Evolutionary conservation across 768 basidiomycete species (phyloP).

Genomic region (Tricholoma matsutake): DNA sequence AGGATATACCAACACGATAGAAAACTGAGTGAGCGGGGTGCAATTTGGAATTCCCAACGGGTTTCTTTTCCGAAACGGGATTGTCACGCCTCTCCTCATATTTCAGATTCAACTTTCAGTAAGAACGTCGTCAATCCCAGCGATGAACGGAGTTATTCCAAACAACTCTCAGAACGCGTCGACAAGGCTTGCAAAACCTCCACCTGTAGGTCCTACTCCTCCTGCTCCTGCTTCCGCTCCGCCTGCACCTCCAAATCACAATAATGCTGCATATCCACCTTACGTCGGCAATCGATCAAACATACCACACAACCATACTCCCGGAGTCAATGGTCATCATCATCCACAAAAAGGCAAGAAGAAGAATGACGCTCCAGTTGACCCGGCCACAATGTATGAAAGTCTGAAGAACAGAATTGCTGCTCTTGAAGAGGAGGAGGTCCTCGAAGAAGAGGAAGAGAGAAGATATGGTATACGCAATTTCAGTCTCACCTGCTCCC

Average conservation of each 20-base stretch:
- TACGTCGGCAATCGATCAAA: slow-evolving; percentile 23
- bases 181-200: slow-evolving; percentile 45
- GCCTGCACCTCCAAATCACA: slow-evolving; percentile 49
- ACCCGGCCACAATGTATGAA: slow-evolving; percentile 86
- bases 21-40: background rate
- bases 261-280: slow-evolving; percentile 30
- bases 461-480: slow-evolving; percentile 60
- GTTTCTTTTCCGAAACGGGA: background rate
- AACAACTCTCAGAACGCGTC: slow-evolving; percentile 34
- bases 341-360: slow-evolving; percentile 62
- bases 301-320: slow-evolving; percentile 29
- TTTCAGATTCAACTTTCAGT: background rate
- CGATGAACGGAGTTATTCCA: slow-evolving; percentile 49
- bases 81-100: slow-evolving; percentile 10
- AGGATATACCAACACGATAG: background rate
- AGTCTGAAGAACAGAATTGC: slow-evolving; percentile 86
- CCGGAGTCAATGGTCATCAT: slow-evolving; percentile 41
- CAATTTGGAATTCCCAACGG: background rate
- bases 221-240: slow-evolving; percentile 59
- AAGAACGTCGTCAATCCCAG: slow-evolving; percentile 10
- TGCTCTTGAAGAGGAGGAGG: slow-evolving; percentile 84
- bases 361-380: slow-evolving; percentile 68
- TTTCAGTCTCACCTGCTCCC: slow-evolving; percentile 9
- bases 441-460: slow-evolving; percentile 86
- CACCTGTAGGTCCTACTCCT: slow-evolving; percentile 56